Conservation (phyloP, 139 green algal species). For the Chlorella sp. region DNA sequence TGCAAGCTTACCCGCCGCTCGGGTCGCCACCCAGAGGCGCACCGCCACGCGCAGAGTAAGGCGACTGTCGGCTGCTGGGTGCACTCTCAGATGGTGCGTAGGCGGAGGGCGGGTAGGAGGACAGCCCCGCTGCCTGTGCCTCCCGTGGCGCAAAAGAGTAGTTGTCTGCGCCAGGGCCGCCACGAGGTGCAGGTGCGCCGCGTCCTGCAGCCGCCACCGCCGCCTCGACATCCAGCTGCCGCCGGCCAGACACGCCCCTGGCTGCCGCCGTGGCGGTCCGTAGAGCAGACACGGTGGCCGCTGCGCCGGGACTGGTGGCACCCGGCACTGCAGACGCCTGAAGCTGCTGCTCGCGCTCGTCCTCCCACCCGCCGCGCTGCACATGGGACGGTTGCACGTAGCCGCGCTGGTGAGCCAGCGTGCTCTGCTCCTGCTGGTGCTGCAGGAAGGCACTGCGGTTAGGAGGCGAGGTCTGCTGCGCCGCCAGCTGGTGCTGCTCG, state of each 20-base stretch:
- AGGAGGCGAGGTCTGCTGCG: not conserved
- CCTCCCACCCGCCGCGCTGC: not conserved
- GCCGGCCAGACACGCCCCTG: not conserved
- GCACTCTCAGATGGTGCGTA: constrained; percentile 10
- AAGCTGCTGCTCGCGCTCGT: not conserved
- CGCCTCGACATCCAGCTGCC: not conserved
- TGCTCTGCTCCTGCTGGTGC: not conserved
- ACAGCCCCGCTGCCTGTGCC: not conserved
- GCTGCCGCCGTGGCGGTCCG: not conserved
- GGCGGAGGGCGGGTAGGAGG: constrained; percentile 4
- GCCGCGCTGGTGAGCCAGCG: too few relatives aligned
- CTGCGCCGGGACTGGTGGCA: not conserved
- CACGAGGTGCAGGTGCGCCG: too few relatives aligned
- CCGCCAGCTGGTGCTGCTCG: not conserved
- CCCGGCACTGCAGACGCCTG: not conserved
- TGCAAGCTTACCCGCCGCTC: not conserved
- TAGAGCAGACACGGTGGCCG: not conserved
- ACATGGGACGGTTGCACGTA: not conserved
- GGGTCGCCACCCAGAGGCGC: not conserved
- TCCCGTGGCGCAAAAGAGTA: too few relatives aligned
- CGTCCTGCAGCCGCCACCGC: too few relatives aligned
- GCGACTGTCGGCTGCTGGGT: constrained; percentile 32
- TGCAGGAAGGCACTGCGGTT: constrained; percentile 14
- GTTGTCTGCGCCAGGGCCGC: too few relatives aligned
- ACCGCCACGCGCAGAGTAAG: not conserved